Conservation (phyloP, 2,329 filamentous ascomycete genomes). For the Xylariaceae sp. region DNA sequence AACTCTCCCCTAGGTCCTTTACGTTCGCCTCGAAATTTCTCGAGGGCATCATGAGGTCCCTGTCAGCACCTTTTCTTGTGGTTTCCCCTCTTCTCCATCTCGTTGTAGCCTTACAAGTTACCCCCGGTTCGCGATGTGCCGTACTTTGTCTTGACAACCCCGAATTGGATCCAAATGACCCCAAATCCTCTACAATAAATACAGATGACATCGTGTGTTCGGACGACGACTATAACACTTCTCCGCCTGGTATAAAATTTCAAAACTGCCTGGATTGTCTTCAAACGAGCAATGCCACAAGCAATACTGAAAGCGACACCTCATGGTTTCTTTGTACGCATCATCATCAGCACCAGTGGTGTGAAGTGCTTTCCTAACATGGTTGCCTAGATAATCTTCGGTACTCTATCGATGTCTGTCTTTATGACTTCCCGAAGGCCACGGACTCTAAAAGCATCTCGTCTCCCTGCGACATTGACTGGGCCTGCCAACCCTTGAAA, state of each 20-base stretch:
- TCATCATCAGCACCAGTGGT: constrained; percentile 15
- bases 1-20: neutral
- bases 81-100: constrained; percentile 18
- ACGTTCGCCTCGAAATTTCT: neutral
- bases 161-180: constrained; percentile 31
- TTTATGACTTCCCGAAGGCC: constrained; percentile 35
- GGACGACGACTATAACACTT: constrained; percentile 37
- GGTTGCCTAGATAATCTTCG: constrained; percentile 43
- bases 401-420: constrained; percentile 43
- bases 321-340: constrained; percentile 43
- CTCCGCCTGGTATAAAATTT: constrained; percentile 40
- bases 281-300: constrained; percentile 39
- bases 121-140: constrained; percentile 47
- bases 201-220: constrained; percentile 43
- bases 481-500: constrained; percentile 38
- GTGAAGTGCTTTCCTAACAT: neutral
- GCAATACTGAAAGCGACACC: constrained; percentile 37
- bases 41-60: constrained; percentile 12
- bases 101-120: constrained; percentile 38
- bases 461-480: constrained; percentile 39
- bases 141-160: constrained; percentile 40
- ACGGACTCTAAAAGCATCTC: constrained; percentile 32
- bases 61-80: constrained; percentile 12
- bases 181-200: constrained; percentile 38
- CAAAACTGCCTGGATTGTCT: constrained; percentile 44